Evolutionary conservation across 495 filamentous ascomycete species (phyloP).

Genomic region (Immersiella caudata): DNA sequence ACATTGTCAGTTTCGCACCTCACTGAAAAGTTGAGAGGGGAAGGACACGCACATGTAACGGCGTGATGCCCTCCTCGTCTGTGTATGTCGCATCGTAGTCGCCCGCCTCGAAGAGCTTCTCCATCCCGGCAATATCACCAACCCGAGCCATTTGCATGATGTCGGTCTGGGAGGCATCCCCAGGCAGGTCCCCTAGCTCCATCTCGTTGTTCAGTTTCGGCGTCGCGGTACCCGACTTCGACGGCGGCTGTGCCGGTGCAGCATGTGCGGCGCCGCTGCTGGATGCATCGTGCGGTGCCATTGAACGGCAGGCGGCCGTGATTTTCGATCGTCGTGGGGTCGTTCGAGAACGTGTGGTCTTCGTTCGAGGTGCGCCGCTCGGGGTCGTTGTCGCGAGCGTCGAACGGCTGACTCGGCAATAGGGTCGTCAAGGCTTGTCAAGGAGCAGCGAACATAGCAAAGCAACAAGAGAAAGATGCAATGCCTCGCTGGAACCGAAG

Average conservation of each 20-base stretch:
- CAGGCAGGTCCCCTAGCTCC: slow-evolving; percentile 68
- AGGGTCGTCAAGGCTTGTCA: not conserved
- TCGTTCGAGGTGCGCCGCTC: not conserved
- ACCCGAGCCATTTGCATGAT: slow-evolving; percentile 93
- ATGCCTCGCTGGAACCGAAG: not conserved
- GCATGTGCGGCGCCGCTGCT: slow-evolving; percentile 30
- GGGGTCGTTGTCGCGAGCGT: not conserved
- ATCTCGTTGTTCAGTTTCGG: slow-evolving; percentile 67
- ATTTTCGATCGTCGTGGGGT: not conserved
- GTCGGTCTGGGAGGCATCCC: slow-evolving; percentile 65
- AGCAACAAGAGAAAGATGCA: not conserved
- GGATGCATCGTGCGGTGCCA: slow-evolving; percentile 34
- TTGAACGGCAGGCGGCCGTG: slow-evolving; percentile 15
- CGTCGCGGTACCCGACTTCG: slow-evolving; percentile 60
- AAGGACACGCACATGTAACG: slow-evolving; percentile 75
- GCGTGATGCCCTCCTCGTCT: slow-evolving; percentile 91
- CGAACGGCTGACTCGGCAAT: not conserved
- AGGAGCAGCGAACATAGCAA: not conserved
- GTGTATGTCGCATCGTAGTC: slow-evolving; percentile 78
- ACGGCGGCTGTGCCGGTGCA: slow-evolving; percentile 51
- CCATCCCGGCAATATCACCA: slow-evolving; percentile 83
- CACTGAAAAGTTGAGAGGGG: not conserved
- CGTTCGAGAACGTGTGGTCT: not conserved
- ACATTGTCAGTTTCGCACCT: slow-evolving; percentile 33
- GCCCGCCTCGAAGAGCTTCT: slow-evolving; percentile 81